phyloP scores from a whole-genome alignment of 2,329 filamentous ascomycete species.

The Monilinia fructigena region DNA sequence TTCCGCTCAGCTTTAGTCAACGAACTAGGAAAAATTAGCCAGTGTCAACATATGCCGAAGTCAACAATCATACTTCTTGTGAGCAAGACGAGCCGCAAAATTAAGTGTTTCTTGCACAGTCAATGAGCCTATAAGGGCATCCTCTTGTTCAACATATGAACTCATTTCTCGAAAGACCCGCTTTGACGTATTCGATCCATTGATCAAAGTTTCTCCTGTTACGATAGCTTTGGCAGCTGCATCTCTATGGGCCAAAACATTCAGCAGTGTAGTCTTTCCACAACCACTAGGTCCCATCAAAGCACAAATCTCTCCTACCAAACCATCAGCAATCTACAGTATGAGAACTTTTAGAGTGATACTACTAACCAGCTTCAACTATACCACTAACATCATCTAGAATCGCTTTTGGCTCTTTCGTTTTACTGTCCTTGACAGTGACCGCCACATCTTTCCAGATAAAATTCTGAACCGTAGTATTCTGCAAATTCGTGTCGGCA shows the following conservation, averaged over 20 bases:
- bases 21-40: conserved; percentile 35
- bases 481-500: conserved; percentile 50
- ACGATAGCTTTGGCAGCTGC: conserved; percentile 54
- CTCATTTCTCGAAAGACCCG: conserved; percentile 62
- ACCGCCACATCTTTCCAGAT: conserved; percentile 68
- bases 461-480: conserved; percentile 62
- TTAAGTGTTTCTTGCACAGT: conserved; percentile 77
- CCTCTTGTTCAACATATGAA: conserved; percentile 84
- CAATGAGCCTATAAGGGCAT: conserved; percentile 76
- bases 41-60: neutral
- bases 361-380: conserved; percentile 56
- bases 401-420: conserved; percentile 61
- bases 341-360: neutral
- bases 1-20: conserved; percentile 55
- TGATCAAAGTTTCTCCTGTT: conserved; percentile 57
- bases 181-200: conserved; percentile 56
- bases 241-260: conserved; percentile 66
- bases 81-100: conserved; percentile 70
- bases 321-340: conserved; percentile 8
- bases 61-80: conserved; percentile 48
- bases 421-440: conserved; percentile 68
- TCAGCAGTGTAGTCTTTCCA: conserved; percentile 83
- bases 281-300: conserved; percentile 74
- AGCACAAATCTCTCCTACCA: conserved; percentile 67
- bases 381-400: conserved; percentile 62